phyloP scores from a whole-genome alignment of 2,329 filamentous ascomycete species.

The Conoideocrella luteorostrata region DNA sequence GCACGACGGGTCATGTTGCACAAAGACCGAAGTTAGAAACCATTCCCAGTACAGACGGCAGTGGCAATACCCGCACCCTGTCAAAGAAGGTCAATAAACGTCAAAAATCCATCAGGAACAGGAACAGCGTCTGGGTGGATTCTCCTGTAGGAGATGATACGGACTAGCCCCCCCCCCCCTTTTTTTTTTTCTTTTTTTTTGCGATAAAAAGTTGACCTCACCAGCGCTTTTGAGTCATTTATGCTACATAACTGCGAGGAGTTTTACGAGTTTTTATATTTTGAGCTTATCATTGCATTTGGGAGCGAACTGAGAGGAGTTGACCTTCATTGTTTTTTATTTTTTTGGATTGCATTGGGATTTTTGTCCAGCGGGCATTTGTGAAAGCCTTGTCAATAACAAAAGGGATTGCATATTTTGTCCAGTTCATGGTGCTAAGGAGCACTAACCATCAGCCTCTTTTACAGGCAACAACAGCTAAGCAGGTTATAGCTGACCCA shows the following conservation, averaged over 20 bases:
- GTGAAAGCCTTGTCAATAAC: no score
- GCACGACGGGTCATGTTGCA: slow-evolving; percentile 25
- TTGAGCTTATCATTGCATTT: slow-evolving; percentile 12
- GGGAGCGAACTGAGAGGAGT: slow-evolving; percentile 8
- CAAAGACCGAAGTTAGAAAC: slow-evolving; percentile 41
- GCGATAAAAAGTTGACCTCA: neutral
- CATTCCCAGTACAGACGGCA: slow-evolving; percentile 36
- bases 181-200: no score
- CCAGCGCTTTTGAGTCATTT: neutral
- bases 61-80: slow-evolving; percentile 20
- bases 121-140: slow-evolving; percentile 18
- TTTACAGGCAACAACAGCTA: neutral
- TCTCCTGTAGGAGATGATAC: slow-evolving; percentile 33
- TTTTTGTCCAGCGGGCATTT: neutral
- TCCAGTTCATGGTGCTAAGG: neutral
- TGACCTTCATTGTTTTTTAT: slow-evolving; percentile 10
- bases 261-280: slow-evolving; percentile 5
- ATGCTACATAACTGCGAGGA: slow-evolving; percentile 1
- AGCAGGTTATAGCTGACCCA: neutral
- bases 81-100: slow-evolving; percentile 24
- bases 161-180: slow-evolving; percentile 23
- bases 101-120: slow-evolving; percentile 23
- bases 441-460: neutral
- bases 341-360: slow-evolving; percentile 4
- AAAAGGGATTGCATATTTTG: no score